A percentile compares a stretch with the other conserved stretches of the same genome.
phyloP scores from a whole-genome alignment of 768 basidiomycete species.

The Lactifluus volemus region DNA sequence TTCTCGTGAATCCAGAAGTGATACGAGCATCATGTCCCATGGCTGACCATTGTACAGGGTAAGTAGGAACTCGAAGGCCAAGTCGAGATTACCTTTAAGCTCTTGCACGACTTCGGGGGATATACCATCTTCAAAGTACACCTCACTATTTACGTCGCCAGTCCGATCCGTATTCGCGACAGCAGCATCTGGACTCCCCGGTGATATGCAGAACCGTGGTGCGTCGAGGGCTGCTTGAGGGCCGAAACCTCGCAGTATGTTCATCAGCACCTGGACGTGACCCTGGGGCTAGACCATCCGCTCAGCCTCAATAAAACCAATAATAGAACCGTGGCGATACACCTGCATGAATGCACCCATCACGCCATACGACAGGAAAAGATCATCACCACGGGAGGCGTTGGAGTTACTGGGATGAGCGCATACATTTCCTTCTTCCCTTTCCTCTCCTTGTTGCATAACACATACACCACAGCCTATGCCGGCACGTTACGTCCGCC shows the following conservation, averaged over 20 bases:
- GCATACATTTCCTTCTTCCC: neutral
- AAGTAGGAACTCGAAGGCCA: conserved; percentile 1
- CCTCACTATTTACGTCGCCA: conserved; percentile 95
- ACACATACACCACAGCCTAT: conserved; percentile 40
- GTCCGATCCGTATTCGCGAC: conserved; percentile 22
- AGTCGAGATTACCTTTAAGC: conserved; percentile 45
- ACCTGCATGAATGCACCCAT: conserved; percentile 93
- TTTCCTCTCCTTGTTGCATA: neutral
- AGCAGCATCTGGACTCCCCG: neutral
- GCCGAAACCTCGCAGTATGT: conserved; percentile 80
- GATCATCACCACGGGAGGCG: conserved; percentile 74
- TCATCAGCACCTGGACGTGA: conserved; percentile 89
- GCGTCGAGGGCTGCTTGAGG: conserved; percentile 74
- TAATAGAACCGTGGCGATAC: neutral
- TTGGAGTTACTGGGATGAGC: conserved; percentile 81
- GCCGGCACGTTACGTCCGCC: conserved; percentile 56
- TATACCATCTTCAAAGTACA: conserved; percentile 52
- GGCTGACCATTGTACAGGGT: conserved; percentile 31
- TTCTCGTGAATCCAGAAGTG: conserved; percentile 51
- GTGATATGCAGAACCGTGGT: conserved; percentile 7
- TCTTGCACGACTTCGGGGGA: conserved; percentile 48
- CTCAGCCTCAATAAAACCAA: neutral
- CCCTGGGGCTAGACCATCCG: conserved; percentile 67
- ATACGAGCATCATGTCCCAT: conserved; percentile 84
- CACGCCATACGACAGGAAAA: conserved; percentile 85